Base-by-base conservation (phyloP, 352 stramenopile species). In the Globisporangium splendens region DNA sequence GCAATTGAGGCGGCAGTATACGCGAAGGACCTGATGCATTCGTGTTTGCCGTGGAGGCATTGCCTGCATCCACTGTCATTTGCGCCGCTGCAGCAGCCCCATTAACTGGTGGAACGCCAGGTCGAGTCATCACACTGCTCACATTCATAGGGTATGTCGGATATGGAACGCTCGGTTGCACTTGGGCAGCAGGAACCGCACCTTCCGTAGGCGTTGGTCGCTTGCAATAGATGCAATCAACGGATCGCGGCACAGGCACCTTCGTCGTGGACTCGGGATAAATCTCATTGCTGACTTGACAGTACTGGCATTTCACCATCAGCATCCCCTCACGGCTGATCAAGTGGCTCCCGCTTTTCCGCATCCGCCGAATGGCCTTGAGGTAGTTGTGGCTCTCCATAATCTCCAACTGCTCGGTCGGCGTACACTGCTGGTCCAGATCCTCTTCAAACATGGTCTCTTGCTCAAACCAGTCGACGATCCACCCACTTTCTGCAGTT, bases 381-480 rank as follows among this genome's bases (percentile, higher is more conserved):
- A 77, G 62, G 64, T 93, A 92, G 10, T 57, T 68, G 61, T 92
- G 76, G 41, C 63, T 82, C 38, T 88, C 78, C 61, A 88, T 70
- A 60, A 90, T 83, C 51, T 93, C 83, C 53, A 86, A 69, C 46
- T 92, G 81, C 58, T 95, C 86, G 13, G 59, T 58, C 18, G 63
- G 76, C 11, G 81, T 75, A 62, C 83, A 93, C 54, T 88, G 74
- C 59, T 93, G 79, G 62, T 95, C 82, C 54, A 92, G 46, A 31
- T 91, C 83, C 70, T 95, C 86, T 75, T 95, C 86, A 57, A 95
- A 95, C 86, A 95, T 95, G 5, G 83, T 93, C 60, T 95, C 86
- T 71, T 95, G 86, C 69, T 95, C 86, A 28, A 92, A 95, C 77
- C 83, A 93, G 49, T 93, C 86, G 31, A 92, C 66, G 50, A 93